Percentiles rank a stretch among this genome's conserved stretches.
These are phyloP conservation scores for Pseudogymnoascus sp. DNA, from an alignment of 2,329 filamentous ascomycete species.

Conservation along the genomic window DNA sequence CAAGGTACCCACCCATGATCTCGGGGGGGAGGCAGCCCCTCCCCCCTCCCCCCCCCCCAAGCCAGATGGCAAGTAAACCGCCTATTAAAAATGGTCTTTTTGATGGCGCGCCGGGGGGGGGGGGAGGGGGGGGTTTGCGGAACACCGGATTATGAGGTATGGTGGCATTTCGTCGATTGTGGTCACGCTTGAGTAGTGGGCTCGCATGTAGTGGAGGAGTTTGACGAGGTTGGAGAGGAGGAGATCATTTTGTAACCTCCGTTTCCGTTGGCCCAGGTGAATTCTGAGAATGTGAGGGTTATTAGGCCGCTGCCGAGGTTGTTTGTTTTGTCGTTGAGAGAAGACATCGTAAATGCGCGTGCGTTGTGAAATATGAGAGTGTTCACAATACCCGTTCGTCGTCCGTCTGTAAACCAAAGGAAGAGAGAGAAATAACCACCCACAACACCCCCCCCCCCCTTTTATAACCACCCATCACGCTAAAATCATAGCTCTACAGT, in stretches of 20 bases:
- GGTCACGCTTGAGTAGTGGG: neutral
- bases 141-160: neutral
- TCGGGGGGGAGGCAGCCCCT: neutral
- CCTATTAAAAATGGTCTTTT: neutral
- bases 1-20: neutral
- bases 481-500: neutral
- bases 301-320: neutral
- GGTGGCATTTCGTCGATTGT: neutral
- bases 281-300: neutral
- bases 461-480: neutral
- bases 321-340: neutral
- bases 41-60: neutral
- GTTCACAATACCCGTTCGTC: neutral
- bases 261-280: neutral
- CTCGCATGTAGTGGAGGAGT: neutral
- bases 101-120: no score
- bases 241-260: neutral
- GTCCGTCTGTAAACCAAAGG: no score
- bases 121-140: no score
- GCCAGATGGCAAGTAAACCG: neutral
- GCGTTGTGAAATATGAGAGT: neutral
- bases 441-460: neutral
- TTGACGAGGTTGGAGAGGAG: neutral
- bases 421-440: neutral
- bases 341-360: neutral